Percentiles rank a stretch among this genome's conserved stretches.
Evolutionary conservation across 371 early-diverging fungal species (phyloP).

Genomic region (Mucor sp.): DNA sequence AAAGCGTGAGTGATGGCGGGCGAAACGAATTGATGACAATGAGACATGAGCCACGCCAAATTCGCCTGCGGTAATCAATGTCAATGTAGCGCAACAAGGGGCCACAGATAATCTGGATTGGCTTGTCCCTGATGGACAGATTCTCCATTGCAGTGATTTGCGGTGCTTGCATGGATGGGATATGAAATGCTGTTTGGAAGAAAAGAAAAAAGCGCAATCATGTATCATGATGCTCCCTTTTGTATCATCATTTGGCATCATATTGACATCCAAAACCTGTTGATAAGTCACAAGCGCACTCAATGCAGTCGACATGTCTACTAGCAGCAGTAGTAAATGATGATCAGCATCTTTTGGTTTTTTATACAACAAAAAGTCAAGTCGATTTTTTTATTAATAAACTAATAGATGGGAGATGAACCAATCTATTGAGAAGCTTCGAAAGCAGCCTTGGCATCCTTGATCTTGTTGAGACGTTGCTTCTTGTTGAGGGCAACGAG

Average conservation of each 20-base stretch:
- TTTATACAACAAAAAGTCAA: constrained; percentile 1
- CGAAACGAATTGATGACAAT: constrained; percentile 30
- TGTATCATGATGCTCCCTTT: background rate
- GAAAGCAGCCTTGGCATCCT: constrained; percentile 91
- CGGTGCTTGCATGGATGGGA: background rate
- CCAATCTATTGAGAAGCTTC: constrained; percentile 28
- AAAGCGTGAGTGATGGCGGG: constrained; percentile 22
- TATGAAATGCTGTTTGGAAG: background rate
- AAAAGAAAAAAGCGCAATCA: background rate
- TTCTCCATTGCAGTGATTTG: constrained; percentile 1
- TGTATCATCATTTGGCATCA: background rate
- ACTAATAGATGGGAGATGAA: background rate
- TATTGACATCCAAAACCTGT: background rate
- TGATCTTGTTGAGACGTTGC: constrained; percentile 87
- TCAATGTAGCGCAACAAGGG: constrained; percentile 38
- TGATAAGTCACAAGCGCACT: background rate
- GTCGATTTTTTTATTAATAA: background rate
- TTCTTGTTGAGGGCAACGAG: constrained; percentile 73
- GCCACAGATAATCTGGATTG: constrained; percentile 30
- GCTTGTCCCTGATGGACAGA: constrained; percentile 1
- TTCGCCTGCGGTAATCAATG: constrained; percentile 24
- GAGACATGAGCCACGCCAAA: constrained; percentile 38
- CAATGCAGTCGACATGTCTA: background rate
- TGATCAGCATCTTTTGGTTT: background rate
- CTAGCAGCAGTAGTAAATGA: background rate